Conservation (phyloP, 1,284 basidiomycete species). For the Cryptococcus jaspeensis region DNA sequence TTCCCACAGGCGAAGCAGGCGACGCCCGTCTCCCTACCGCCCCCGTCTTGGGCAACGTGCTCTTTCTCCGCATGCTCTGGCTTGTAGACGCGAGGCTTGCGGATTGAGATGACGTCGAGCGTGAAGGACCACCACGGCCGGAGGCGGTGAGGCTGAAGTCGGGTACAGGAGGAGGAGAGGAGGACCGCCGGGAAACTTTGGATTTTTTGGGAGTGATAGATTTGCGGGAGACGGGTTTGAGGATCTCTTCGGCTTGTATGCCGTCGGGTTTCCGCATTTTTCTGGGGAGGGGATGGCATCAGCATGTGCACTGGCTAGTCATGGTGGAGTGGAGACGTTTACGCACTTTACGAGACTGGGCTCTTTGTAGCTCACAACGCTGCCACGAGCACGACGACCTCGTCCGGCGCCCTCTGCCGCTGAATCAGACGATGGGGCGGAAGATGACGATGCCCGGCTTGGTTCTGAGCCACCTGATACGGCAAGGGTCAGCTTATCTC, state of each 20-base stretch:
- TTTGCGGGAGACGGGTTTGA: conserved; percentile 9
- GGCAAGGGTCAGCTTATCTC: too few species aligned
- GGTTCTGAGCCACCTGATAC: background rate
- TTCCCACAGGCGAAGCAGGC: background rate
- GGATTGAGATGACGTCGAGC: background rate
- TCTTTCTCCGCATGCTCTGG: conserved; percentile 16
- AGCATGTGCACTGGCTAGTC: conserved; percentile 3
- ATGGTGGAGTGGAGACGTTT: background rate
- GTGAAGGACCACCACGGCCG: background rate
- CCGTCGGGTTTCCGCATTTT: conserved; percentile 86
- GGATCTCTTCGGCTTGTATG: conserved; percentile 21
- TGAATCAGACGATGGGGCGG: conserved; percentile 21
- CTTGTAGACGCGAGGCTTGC: background rate
- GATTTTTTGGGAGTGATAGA: conserved; percentile 4
- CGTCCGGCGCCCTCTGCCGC: conserved; percentile 46
- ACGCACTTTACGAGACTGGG: conserved; percentile 85
- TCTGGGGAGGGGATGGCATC: conserved; percentile 49
- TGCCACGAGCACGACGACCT: conserved; percentile 70
- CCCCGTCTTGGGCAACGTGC: conserved; percentile 11
- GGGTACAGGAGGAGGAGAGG: conserved; percentile 4
- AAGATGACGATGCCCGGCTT: background rate
- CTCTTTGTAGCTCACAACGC: conserved; percentile 76
- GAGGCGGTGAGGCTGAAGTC: background rate
- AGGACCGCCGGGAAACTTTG: background rate
- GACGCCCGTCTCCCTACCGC: background rate